phyloP scores from a whole-genome alignment of 805 yeast species.

The Maudiozyma turicensis region DNA sequence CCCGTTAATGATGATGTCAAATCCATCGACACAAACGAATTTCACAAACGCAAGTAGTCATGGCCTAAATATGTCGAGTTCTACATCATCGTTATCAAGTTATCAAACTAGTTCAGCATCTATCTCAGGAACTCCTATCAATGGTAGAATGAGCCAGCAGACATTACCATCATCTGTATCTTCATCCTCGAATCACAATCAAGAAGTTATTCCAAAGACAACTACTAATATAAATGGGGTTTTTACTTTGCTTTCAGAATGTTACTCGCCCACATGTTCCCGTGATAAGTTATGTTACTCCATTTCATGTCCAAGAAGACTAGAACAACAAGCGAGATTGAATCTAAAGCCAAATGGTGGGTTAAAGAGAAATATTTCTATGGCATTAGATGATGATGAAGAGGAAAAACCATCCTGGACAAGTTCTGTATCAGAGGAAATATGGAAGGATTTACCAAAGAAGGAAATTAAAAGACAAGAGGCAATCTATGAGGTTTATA shows the following conservation, averaged over 20 bases:
- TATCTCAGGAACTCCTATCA: not conserved
- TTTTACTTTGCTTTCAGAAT: slow-evolving; percentile 83
- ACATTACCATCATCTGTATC: not conserved
- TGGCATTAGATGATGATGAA: slow-evolving; percentile 34
- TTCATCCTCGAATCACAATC: not conserved
- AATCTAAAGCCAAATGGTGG: slow-evolving; percentile 86
- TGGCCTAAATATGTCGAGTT: slow-evolving; percentile 7
- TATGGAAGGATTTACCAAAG: slow-evolving; percentile 71
- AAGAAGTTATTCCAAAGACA: slow-evolving; percentile 2
- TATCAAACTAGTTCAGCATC: slow-evolving; percentile 1
- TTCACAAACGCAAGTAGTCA: not conserved
- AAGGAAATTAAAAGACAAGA: slow-evolving; percentile 89
- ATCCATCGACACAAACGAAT: slow-evolving; percentile 7
- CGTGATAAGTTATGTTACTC: slow-evolving; percentile 82
- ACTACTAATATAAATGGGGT: slow-evolving; percentile 59
- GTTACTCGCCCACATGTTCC: slow-evolving; percentile 95
- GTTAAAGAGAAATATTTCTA: slow-evolving; percentile 48
- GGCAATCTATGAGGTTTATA: slow-evolving; percentile 84
- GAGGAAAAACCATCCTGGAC: slow-evolving; percentile 88
- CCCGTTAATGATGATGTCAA: slow-evolving; percentile 18
- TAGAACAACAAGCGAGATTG: slow-evolving; percentile 90
- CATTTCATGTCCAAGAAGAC: slow-evolving; percentile 89
- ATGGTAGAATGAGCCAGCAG: slow-evolving; percentile 1
- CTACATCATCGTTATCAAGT: slow-evolving; percentile 9
- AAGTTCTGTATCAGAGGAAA: slow-evolving; percentile 72